Evolutionary conservation across 257 asterid species (phyloP), one percentile per base, ranked within the genome.

Genomic region (Handroanthus guayacan): DNA sequence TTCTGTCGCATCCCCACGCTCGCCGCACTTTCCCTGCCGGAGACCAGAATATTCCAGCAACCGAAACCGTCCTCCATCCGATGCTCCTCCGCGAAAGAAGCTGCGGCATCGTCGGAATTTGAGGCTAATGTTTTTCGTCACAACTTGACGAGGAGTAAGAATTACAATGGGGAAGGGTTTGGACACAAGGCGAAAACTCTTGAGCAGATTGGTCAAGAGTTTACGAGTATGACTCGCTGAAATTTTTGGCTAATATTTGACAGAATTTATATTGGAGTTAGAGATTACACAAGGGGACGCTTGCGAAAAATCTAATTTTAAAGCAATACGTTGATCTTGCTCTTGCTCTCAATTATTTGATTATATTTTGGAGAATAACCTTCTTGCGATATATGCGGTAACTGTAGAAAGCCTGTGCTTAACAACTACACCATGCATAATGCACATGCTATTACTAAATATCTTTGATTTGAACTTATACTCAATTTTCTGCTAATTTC

Each of bases 131-230:
- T 83, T 63, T 92, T 95, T 68, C 86, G 99, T 77, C 89, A 87
- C 79, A 86, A 91, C 88, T 80, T 95, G 92, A 85, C 97, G 18
- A 86, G 99, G 85, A 95, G 99, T 79, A 58, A 89, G 83, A 91
- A 92, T 81, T 95, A 89, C 78, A 95, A 95, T 64, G 95, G 97
- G 72, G 89, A 78, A 83, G 99, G 99, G 7, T 95, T 95, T 81
- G 99, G 99, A 11, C 88, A 82, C 58, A 92, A 91, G 51, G 81
- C 78, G 73, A 97, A 87, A 63, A 95, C 97, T 60, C 90, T 87
- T 17, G 92, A 92, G 78, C 91, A 82, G 72, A 87, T 95, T 93
- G 89, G 82, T 79, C 90, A 84, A 12, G 93, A 95, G 90, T 95
- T 79, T 52, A 90, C 99, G 10, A 95, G 99, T 93, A 86, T 73